phyloP scores from a whole-genome alignment of 2,329 filamentous ascomycete genomes.

The Dactylellina drechsleri region DNA sequence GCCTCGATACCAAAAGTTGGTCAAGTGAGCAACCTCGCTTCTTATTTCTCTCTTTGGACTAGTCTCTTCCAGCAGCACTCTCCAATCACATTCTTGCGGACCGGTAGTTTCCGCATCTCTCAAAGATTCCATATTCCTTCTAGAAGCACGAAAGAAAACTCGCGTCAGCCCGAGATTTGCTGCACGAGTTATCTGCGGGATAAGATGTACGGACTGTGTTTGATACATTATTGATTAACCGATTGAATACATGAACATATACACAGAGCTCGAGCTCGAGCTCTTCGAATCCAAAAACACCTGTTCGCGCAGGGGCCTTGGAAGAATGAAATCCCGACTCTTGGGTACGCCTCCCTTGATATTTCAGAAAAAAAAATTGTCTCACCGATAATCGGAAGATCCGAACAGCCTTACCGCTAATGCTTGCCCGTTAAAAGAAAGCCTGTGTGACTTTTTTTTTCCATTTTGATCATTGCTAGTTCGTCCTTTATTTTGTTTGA shows the following conservation, averaged over 20 bases:
- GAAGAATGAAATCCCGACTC: slow-evolving; percentile 31
- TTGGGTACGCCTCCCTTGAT: slow-evolving; percentile 20
- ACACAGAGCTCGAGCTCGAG: slow-evolving; percentile 8
- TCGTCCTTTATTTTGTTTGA: neutral
- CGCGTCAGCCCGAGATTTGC: slow-evolving; percentile 23
- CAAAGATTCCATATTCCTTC: slow-evolving; percentile 36
- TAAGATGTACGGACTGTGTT: neutral
- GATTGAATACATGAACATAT: neutral
- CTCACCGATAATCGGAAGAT: slow-evolving; percentile 41
- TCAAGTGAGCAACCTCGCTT: slow-evolving; percentile 40
- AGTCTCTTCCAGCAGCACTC: slow-evolving; percentile 14
- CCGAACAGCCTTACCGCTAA: slow-evolving; percentile 55
- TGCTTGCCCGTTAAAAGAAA: slow-evolving; percentile 33
- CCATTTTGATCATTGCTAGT: neutral
- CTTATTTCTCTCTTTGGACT: slow-evolving; percentile 31
- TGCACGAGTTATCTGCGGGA: neutral
- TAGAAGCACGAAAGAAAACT: slow-evolving; percentile 44
- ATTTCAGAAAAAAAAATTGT: slow-evolving; percentile 19
- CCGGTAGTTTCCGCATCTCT: slow-evolving; percentile 26
- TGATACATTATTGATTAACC: slow-evolving; percentile 1
- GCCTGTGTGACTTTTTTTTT: neutral
- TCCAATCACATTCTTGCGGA: slow-evolving; percentile 37
- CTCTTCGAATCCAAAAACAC: slow-evolving; percentile 12
- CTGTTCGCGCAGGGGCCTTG: slow-evolving; percentile 1
- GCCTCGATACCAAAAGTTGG: neutral